Evolutionary conservation across 176 grass and related monocot species (phyloP).

Genomic region (Tillandsia leiboldiana): DNA sequence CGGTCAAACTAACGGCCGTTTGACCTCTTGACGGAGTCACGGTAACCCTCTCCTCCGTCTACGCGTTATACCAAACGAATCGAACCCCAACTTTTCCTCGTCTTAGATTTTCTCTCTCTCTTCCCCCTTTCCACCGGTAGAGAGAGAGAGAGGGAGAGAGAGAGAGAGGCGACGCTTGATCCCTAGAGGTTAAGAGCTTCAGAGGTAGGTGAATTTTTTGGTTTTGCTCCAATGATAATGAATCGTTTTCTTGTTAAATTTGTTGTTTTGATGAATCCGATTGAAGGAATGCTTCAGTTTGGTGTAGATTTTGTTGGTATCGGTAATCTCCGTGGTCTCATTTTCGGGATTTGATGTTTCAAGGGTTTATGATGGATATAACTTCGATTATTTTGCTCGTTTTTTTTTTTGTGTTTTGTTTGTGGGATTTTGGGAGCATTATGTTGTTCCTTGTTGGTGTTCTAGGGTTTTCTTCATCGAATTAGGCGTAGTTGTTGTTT

Average conservation of each 20-base stretch:
- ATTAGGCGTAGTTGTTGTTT: not conserved
- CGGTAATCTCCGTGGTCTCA: not conserved
- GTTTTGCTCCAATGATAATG: not conserved
- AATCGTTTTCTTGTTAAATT: not conserved
- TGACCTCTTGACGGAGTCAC: too few species aligned
- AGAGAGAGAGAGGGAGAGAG: not conserved
- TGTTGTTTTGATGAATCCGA: not conserved
- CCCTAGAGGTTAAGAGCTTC: not conserved
- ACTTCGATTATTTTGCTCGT: not conserved
- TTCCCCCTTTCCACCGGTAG: not conserved
- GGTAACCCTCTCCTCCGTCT: too few species aligned
- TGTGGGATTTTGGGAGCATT: not conserved
- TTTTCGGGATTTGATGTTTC: not conserved
- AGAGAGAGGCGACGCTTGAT: not conserved
- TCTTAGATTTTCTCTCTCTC: not conserved
- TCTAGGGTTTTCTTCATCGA: not conserved
- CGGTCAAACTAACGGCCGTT: too few species aligned
- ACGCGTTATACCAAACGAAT: too few species aligned
- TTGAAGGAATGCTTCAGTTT: not conserved
- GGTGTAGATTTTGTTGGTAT: not conserved
- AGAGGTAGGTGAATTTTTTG: not conserved
- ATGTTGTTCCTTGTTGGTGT: not conserved
- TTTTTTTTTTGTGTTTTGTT: not conserved
- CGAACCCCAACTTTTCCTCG: too few species aligned
- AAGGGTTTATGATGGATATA: not conserved